A percentile compares a stretch with the other conserved stretches of the same genome.
Evolutionary conservation across 768 basidiomycete species (phyloP).

Genomic region (Clavulina sp.): DNA sequence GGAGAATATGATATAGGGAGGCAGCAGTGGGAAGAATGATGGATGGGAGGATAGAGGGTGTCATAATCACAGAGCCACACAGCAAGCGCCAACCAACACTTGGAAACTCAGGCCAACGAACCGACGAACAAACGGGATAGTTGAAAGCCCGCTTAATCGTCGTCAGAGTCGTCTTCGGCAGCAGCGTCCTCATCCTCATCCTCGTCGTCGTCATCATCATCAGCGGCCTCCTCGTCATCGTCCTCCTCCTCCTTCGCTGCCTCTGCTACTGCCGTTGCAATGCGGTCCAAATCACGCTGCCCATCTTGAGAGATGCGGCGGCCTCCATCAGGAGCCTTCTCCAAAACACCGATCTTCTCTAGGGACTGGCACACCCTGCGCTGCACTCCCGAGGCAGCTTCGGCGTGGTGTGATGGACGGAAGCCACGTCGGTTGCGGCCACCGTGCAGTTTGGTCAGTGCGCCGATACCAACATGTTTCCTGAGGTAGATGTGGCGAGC

Average conservation of each 20-base stretch:
- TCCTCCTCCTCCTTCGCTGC: background rate
- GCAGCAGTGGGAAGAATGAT: no score
- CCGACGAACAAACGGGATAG: no score
- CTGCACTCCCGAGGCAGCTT: slow-evolving; percentile 75
- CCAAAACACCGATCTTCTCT: slow-evolving; percentile 97
- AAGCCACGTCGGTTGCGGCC: slow-evolving; percentile 90
- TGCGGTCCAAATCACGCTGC: slow-evolving; percentile 86
- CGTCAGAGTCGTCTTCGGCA: no score
- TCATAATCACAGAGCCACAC: no score
- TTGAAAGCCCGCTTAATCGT: no score
- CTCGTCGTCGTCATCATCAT: background rate
- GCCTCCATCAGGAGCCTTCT: slow-evolving; percentile 84
- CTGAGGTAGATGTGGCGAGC: slow-evolving; percentile 99
- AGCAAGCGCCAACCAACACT: no score
- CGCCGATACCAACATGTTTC: slow-evolving; percentile 89
- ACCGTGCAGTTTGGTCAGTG: slow-evolving; percentile 90
- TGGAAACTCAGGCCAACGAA: no score
- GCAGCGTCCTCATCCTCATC: slow-evolving; percentile 1
- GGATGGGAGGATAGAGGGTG: no score
- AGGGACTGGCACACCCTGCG: slow-evolving; percentile 91
- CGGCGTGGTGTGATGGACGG: slow-evolving; percentile 87
- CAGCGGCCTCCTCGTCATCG: background rate
- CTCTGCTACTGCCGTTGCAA: slow-evolving; percentile 66
- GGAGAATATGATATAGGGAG: no score
- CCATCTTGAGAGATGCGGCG: slow-evolving; percentile 94